Evolutionary conservation across 1,284 basidiomycete genomes (phyloP).

Genomic region (Rhodofomes roseus): DNA sequence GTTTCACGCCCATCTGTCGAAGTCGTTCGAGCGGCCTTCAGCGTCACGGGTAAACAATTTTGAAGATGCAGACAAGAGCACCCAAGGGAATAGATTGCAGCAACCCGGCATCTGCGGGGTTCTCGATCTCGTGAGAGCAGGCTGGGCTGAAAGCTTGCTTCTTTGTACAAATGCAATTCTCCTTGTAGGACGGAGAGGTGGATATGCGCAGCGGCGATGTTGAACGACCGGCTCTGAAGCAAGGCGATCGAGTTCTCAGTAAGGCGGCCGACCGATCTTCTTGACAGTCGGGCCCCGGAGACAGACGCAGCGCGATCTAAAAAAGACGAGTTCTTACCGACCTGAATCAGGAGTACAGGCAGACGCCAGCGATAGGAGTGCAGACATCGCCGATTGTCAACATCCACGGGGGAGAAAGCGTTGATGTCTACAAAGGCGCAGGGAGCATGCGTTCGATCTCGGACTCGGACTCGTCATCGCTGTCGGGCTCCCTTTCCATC

Average conservation of each 20-base stretch:
- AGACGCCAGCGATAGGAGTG: too few species aligned
- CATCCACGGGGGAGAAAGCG: too few species aligned
- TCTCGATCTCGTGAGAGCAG: neutral
- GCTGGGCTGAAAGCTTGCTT: neutral
- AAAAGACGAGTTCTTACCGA: too few species aligned
- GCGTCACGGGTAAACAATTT: neutral
- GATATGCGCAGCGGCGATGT: too few species aligned
- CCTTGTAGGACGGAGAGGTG: neutral
- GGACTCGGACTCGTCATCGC: constrained; percentile 34
- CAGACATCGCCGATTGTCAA: too few species aligned
- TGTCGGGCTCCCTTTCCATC: constrained; percentile 26
- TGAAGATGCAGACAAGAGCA: neutral
- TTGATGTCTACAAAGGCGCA: constrained; percentile 15
- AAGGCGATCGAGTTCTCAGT: too few species aligned
- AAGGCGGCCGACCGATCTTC: too few species aligned
- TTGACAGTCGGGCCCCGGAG: too few species aligned
- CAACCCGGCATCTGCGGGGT: neutral
- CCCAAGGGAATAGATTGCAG: neutral
- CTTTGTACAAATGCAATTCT: too few species aligned
- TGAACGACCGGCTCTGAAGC: too few species aligned
- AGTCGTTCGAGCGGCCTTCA: neutral
- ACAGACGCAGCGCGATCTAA: too few species aligned
- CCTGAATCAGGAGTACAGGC: too few species aligned
- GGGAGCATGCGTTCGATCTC: constrained; percentile 34
- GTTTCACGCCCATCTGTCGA: neutral